Evolutionary conservation across 176 grass and related monocot species (phyloP).

Genomic region (Zoysia pacifica): DNA sequence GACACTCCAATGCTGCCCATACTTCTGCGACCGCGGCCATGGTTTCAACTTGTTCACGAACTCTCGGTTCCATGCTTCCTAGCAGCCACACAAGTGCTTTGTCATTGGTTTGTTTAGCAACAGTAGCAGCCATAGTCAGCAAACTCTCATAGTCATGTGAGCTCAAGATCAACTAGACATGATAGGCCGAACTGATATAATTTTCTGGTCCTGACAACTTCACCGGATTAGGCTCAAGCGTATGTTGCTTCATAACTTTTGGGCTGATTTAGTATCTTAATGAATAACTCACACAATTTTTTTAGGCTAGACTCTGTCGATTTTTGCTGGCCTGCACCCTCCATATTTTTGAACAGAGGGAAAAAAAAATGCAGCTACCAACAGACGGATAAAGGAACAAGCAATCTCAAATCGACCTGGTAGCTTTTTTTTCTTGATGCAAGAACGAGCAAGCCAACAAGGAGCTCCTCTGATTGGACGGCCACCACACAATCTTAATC

Average conservation of each 20-base stretch:
- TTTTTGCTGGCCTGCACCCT: too few species aligned
- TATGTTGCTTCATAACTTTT: neutral
- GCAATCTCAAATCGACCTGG: too few species aligned
- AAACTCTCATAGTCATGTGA: neutral
- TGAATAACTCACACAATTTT: neutral
- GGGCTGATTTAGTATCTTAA: neutral
- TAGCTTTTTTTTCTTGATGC: too few species aligned
- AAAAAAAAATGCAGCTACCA: too few species aligned
- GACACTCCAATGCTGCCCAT: neutral
- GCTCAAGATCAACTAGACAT: neutral
- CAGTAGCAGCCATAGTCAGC: neutral
- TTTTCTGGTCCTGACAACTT: neutral
- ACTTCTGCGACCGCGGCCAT: neutral
- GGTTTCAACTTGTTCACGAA: neutral
- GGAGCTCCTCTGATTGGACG: too few species aligned
- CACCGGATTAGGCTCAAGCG: neutral
- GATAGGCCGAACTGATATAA: neutral
- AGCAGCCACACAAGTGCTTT: neutral
- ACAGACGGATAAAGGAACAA: too few species aligned
- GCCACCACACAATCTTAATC: too few species aligned
- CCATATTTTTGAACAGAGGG: too few species aligned
- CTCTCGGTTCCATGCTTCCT: conserved; percentile 7
- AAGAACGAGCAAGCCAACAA: too few species aligned
- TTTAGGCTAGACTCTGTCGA: neutral
- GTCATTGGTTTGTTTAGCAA: neutral